Evolutionary conservation across 2,329 filamentous ascomycete species (phyloP), one percentile per base, ranked within the genome.

Genomic region (Fusarium ramigenum): DNA sequence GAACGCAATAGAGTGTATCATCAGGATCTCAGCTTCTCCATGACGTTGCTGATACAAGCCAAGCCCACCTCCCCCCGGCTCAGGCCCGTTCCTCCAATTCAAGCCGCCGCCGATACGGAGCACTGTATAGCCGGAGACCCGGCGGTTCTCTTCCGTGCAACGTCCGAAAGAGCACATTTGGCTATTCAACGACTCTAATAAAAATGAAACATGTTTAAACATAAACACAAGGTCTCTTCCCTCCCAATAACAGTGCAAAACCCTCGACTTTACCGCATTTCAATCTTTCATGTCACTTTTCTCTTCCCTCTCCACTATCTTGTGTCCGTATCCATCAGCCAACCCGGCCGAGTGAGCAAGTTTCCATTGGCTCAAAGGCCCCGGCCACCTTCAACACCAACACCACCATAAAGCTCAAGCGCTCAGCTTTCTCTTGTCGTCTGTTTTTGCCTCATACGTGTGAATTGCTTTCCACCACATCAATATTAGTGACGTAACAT

Each of bases 341-440:
- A 72, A 77, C 76, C 77, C 75, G 70, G 77, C 74, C 61, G 59
- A 66, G 70, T 83, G 83, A 85, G 83, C 83, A 85, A 84, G 83
- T 85, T 85, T 85, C 83, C 79, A 85, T 85, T 85, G 83, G 83
- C 70, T 65, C 57, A 65, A 53, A 47, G 44, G 44, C 66, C 68
- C 53, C 63, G 64, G 71, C 42, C 65, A 57, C 69, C 34, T 66
- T 76, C 76, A 77, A 73, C 74, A 73, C 70, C 72, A 64, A 70
- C 72, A 73, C 66, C 49, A 63, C 49, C 57, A 57, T 52, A 53
- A 63, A 70, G 70, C 66, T 62, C 56, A 73, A 73, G 65, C 66
- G 60, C 46, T 52, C 64, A 66, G 59, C 60, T 63, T 46, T 61
- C 40, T 66, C 58, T 21, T 21, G 40, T 60, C 44, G 28, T 32